A percentile compares a stretch with the other conserved stretches of the same genome.
Conservation (phyloP, 2,329 filamentous ascomycete genomes). For the Penicillium polonicum region DNA sequence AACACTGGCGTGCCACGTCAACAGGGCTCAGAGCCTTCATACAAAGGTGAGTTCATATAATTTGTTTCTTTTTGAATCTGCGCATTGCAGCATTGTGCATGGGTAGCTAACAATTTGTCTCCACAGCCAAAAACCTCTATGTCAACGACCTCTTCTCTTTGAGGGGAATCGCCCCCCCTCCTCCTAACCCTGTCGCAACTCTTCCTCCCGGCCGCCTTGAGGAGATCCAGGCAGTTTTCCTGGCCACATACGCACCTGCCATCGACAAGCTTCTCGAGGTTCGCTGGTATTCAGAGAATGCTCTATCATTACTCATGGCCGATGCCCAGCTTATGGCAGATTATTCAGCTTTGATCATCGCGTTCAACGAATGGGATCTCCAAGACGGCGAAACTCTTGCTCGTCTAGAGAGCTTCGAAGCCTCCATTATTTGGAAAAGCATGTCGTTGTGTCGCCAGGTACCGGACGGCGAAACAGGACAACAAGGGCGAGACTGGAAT, state of each 20-base stretch:
- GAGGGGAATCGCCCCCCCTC: conserved; percentile 58
- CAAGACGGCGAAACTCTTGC: conserved; percentile 39
- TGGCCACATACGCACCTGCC: conserved; percentile 71
- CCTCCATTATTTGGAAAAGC: conserved; percentile 60
- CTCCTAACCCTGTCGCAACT: conserved; percentile 52
- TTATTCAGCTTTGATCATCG: conserved; percentile 63
- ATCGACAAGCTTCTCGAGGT: conserved; percentile 79
- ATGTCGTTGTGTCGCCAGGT: conserved; percentile 53
- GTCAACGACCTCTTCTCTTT: conserved; percentile 71
- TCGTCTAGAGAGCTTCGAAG: conserved; percentile 54
- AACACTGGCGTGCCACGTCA: conserved; percentile 29
- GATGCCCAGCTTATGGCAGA: conserved; percentile 63
- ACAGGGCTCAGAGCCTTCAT: conserved; percentile 21
- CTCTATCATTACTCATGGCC: conserved; percentile 52
- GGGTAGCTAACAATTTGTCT: conserved; percentile 42
- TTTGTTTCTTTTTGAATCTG: neutral
- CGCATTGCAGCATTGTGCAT: neutral
- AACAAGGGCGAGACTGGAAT: conserved; percentile 53
- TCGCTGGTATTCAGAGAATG: conserved; percentile 69
- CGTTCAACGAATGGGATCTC: conserved; percentile 43
- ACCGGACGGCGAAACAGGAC: conserved; percentile 37
- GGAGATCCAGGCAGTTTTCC: conserved; percentile 70
- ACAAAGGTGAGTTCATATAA: conserved; percentile 21
- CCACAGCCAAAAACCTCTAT: conserved; percentile 63
- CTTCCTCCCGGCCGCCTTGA: conserved; percentile 53